Base-by-base conservation (phyloP, 2,329 filamentous ascomycete genomes). In the Magnaporthales sp. region DNA sequence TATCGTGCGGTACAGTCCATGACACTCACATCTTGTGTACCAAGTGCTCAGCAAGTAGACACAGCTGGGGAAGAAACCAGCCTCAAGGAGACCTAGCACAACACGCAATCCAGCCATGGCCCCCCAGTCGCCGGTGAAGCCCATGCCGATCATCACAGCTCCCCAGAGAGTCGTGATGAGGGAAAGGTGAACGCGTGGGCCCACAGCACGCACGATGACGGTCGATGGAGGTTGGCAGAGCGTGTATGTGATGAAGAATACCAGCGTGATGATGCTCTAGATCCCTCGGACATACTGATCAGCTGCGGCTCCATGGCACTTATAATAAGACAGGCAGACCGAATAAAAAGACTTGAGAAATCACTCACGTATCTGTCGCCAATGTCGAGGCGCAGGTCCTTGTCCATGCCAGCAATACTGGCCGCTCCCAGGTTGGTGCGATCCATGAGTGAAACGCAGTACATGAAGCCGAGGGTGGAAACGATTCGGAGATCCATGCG, bases 361-460 rank as follows among this genome's bases (percentile, higher is more conserved):
- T 3, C 63, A 70, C 79, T 71, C 67, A 81, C 80, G 63, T 83
- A 83, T 73, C 80, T 78, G 65, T 80, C 78, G 6, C 78, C 80
- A 1, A 78, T 73, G 5, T 58, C 61, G 1, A 87, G 75, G 3
- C 72, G 62, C 29, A 87, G 75, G 63, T 86, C 84, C 1, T 69
- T 69, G 19, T 73, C 72, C 82, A 86, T 85, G 65, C 84, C 91
- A 24, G 91, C 91, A 74, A 94, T 89, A 62, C 86, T 86, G 56
- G 90, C 91, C 26, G 86, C 81, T n/a, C 86, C 86, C 74, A 93
- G 78, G 75, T 94, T 94, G 1, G 89, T 92, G 32, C 91, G 82
- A 73, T 95, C 91, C 86, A 94, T 91, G 68, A 94, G 78, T 70
- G 85, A 89, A 71, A 91, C 82, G 74, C 89, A 91, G 76, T 93